A percentile compares a stretch with the other conserved stretches of the same genome.
phyloP scores from a whole-genome alignment of 805 yeast genomes.

The Zygoascus flipseniorum region DNA sequence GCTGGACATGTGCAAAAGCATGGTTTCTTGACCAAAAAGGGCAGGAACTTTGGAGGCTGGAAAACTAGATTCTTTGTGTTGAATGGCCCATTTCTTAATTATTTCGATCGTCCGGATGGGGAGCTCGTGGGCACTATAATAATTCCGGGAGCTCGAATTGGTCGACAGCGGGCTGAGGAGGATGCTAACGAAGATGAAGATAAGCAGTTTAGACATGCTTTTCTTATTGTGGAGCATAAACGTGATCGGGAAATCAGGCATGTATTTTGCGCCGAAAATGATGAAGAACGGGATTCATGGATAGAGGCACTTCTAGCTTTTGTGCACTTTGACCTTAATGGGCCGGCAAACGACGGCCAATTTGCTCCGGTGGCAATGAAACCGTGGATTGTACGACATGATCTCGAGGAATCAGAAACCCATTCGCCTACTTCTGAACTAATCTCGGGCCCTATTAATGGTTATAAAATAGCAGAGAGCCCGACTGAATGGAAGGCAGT shows the following conservation, averaged over 20 bases:
- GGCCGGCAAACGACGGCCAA: background rate
- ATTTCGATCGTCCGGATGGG: slow-evolving; percentile 53
- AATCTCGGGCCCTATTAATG: slow-evolving; percentile 11
- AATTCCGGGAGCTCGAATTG: slow-evolving; percentile 46
- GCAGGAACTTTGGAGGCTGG: slow-evolving; percentile 64
- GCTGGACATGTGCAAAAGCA: slow-evolving; percentile 47
- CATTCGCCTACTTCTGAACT: slow-evolving; percentile 1
- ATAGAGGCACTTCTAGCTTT: slow-evolving; percentile 37
- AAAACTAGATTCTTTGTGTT: slow-evolving; percentile 60
- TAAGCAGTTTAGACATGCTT: slow-evolving; percentile 42
- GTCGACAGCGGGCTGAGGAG: slow-evolving; percentile 35
- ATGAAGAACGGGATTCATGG: slow-evolving; percentile 70
- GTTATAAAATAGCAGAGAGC: slow-evolving; percentile 5
- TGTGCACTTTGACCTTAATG: slow-evolving; percentile 2
- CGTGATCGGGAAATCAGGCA: slow-evolving; percentile 31
- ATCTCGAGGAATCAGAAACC: background rate
- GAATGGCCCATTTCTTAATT: slow-evolving; percentile 48
- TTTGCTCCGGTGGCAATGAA: background rate
- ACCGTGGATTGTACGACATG: background rate
- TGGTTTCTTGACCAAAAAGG: slow-evolving; percentile 56
- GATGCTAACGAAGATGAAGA: slow-evolving; percentile 32
- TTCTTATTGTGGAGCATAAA: slow-evolving; percentile 39
- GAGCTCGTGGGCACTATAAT: slow-evolving; percentile 43
- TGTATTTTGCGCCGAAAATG: slow-evolving; percentile 70
- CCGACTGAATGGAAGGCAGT: background rate